phyloP scores from a whole-genome alignment of 495 filamentous ascomycete species.

The Penicillium silybi region DNA sequence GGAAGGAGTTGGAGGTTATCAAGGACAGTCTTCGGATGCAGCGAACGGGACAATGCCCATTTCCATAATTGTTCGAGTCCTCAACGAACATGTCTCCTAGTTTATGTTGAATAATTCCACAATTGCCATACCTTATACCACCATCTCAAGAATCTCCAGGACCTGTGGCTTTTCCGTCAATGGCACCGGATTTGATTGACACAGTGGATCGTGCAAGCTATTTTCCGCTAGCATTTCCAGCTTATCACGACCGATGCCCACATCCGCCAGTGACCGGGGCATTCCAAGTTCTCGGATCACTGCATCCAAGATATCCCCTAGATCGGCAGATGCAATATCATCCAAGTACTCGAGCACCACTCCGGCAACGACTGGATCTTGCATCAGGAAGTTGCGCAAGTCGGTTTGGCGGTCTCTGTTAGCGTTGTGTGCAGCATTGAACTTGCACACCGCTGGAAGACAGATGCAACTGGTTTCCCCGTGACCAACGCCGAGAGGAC shows the following conservation, averaged over 20 bases:
- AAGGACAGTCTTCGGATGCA: constrained; percentile 26
- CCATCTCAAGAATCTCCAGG: background rate
- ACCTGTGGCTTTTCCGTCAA: constrained; percentile 1
- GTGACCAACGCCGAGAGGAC: constrained; percentile 1
- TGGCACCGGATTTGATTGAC: background rate
- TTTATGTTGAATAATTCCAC: background rate
- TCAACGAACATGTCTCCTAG: too few relatives aligned
- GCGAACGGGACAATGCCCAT: constrained; percentile 47
- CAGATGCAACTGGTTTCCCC: constrained; percentile 2
- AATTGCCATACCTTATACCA: background rate
- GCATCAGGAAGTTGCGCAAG: background rate
- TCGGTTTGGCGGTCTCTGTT: background rate
- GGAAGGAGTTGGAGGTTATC: constrained; percentile 40
- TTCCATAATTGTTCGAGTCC: constrained; percentile 20
- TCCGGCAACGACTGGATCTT: background rate
- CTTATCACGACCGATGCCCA: background rate
- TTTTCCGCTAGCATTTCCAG: background rate
- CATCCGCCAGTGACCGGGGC: background rate
- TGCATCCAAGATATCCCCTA: background rate
- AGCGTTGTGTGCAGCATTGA: background rate
- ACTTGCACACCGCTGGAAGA: background rate
- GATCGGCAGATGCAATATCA: background rate
- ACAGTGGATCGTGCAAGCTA: constrained; percentile 3
- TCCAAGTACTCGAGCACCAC: background rate
- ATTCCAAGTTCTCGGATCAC: background rate